Conservation (phyloP, 305 asterid genomes). For the Petunia hybrid region DNA sequence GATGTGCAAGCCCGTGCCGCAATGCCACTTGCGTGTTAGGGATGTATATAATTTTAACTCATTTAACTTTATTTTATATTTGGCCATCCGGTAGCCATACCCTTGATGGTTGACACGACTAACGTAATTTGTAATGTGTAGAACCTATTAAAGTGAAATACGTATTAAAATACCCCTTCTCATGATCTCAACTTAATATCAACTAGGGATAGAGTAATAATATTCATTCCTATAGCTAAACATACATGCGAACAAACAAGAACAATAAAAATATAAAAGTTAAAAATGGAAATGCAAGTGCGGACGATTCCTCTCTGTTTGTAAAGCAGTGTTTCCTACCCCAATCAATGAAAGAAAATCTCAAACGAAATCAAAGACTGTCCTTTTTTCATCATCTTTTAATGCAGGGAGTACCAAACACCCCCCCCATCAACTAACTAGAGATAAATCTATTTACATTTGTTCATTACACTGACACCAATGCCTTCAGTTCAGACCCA, state of each 20-base stretch:
- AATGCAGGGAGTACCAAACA: neutral
- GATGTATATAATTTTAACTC: too few species aligned
- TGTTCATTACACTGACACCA: constrained; percentile 24
- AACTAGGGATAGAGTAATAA: too few species aligned
- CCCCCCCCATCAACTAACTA: neutral
- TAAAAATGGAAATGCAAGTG: neutral
- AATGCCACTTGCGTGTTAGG: too few species aligned
- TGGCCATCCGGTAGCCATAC: too few species aligned
- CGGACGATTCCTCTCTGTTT: constrained; percentile 22
- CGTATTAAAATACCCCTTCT: too few species aligned
- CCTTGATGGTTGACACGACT: too few species aligned
- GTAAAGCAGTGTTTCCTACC: constrained; percentile 30
- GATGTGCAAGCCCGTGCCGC: too few species aligned
- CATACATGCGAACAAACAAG: neutral
- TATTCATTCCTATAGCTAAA: neutral
- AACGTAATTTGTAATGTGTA: too few species aligned
- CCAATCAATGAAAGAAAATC: constrained; percentile 37
- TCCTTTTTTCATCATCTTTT: constrained; percentile 26
- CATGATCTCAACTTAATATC: too few species aligned
- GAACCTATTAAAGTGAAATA: too few species aligned
- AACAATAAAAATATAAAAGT: neutral
- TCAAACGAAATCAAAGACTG: constrained; percentile 38
- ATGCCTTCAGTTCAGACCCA: neutral
- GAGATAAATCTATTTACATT: constrained; percentile 16
- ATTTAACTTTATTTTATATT: too few species aligned